Percentiles rank a stretch among this genome's conserved stretches.
Evolutionary conservation across 495 filamentous ascomycete genomes (phyloP).

Genomic region (Glonium stellatum): DNA sequence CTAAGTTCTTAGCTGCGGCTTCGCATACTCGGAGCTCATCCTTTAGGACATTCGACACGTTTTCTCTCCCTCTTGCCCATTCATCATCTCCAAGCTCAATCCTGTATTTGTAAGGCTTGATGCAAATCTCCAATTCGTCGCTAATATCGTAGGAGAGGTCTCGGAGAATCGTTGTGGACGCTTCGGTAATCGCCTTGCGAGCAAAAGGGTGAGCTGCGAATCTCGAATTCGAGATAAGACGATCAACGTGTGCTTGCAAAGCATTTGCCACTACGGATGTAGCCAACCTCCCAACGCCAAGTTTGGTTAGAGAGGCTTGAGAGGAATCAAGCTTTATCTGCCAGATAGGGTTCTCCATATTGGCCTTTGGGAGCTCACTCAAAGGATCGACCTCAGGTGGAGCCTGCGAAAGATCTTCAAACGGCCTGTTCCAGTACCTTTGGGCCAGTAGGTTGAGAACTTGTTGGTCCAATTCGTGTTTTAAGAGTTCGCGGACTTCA

Average conservation of each 20-base stretch:
- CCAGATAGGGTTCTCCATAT: slow-evolving; percentile 79
- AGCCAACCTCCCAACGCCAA: slow-evolving; percentile 86
- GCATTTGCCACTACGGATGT: slow-evolving; percentile 83
- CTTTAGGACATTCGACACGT: slow-evolving; percentile 68
- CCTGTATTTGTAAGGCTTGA: slow-evolving; percentile 97
- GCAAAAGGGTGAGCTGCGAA: slow-evolving; percentile 89
- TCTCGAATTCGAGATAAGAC: slow-evolving; percentile 65
- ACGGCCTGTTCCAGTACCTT: slow-evolving; percentile 96
- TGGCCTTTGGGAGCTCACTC: slow-evolving; percentile 69
- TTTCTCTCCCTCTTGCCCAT: slow-evolving; percentile 77
- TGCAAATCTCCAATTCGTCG: slow-evolving; percentile 98
- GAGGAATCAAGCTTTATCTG: slow-evolving; percentile 91
- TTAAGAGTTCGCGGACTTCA: slow-evolving; percentile 82
- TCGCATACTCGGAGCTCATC: slow-evolving; percentile 80
- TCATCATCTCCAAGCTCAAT: slow-evolving; percentile 88
- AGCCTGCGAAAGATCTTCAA: slow-evolving; percentile 61
- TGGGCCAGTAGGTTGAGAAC: slow-evolving; percentile 93
- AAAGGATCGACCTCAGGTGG: slow-evolving; percentile 64
- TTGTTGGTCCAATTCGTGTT: slow-evolving; percentile 86
- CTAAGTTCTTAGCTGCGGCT: slow-evolving; percentile 63
- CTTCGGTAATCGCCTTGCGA: slow-evolving; percentile 81
- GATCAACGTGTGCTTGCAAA: slow-evolving; percentile 79
- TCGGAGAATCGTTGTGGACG: slow-evolving; percentile 77
- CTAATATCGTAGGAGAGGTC: slow-evolving; percentile 93
- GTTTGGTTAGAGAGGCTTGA: slow-evolving; percentile 79